A percentile compares a stretch with the other conserved stretches of the same genome.
phyloP scores from a whole-genome alignment of 805 yeast genomes.

The Suhomyces sp. region DNA sequence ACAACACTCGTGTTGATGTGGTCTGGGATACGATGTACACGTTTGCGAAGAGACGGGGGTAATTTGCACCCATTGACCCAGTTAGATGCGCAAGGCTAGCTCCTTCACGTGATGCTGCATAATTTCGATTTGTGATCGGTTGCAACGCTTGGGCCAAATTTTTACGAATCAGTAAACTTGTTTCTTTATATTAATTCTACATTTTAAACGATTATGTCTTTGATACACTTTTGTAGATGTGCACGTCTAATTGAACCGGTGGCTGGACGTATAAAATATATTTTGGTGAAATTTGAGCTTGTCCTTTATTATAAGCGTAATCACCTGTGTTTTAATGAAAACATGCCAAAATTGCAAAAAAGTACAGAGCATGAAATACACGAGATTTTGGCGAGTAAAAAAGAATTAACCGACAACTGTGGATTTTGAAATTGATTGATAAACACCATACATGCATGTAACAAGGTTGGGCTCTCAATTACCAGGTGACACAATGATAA shows the following conservation, averaged over 20 bases:
- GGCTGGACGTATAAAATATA: neutral
- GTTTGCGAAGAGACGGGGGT: constrained; percentile 35
- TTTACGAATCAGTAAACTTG: neutral
- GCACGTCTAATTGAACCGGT: neutral
- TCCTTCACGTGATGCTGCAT: neutral
- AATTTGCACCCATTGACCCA: neutral
- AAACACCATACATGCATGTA: neutral
- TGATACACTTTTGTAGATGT: neutral
- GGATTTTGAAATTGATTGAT: no score
- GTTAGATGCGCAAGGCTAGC: neutral
- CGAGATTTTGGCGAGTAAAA: no score
- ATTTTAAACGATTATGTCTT: neutral
- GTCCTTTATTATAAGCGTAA: no score
- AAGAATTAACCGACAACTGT: no score
- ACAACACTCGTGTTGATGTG: constrained; percentile 39
- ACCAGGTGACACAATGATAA: no score
- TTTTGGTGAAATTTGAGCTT: neutral
- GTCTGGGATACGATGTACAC: constrained; percentile 58
- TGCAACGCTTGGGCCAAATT: neutral
- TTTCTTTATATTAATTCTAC: neutral
- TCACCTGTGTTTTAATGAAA: neutral
- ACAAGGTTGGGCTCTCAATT: no score
- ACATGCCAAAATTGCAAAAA: neutral
- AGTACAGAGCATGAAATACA: no score
- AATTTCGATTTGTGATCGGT: neutral